Conservation (phyloP, 495 filamentous ascomycete genomes). For the Halenospora varia region DNA sequence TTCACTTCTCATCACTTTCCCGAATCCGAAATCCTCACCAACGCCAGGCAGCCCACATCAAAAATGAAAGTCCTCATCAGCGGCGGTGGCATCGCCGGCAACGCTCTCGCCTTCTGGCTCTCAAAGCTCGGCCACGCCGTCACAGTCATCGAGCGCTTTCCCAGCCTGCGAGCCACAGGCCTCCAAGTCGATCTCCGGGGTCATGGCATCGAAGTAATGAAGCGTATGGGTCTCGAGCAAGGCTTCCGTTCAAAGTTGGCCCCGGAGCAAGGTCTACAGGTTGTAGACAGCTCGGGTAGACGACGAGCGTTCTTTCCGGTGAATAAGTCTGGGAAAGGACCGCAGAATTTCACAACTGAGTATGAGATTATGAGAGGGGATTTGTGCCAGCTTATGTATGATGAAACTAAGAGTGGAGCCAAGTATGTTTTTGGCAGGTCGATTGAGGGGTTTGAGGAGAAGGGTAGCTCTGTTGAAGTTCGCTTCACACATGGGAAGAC, state of each 20-base stretch:
- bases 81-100: slow-evolving; percentile 34
- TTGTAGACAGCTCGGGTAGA: slow-evolving; percentile 37
- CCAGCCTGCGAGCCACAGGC: slow-evolving; percentile 40
- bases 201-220: slow-evolving; percentile 43
- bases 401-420: slow-evolving; percentile 34
- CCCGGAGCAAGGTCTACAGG: slow-evolving; percentile 38
- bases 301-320: slow-evolving; percentile 36
- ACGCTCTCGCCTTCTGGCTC: slow-evolving; percentile 50
- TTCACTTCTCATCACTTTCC: too few relatives aligned
- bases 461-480: slow-evolving; percentile 28
- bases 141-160: slow-evolving; percentile 50
- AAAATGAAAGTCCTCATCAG: slow-evolving; percentile 11
- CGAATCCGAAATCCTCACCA: too few relatives aligned
- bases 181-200: slow-evolving; percentile 51
- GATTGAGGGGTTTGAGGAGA: slow-evolving; percentile 25
- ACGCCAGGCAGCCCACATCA: neutral
- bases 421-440: slow-evolving; percentile 40
- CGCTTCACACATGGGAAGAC: slow-evolving; percentile 28
- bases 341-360: slow-evolving; percentile 44
- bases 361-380: slow-evolving; percentile 49
- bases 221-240: slow-evolving; percentile 46
- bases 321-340: slow-evolving; percentile 25
- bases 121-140: slow-evolving; percentile 39
- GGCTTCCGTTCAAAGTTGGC: slow-evolving; percentile 35
- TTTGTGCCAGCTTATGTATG: slow-evolving; percentile 40